A percentile compares a stretch with the other conserved stretches of the same genome.
These are phyloP conservation scores for Vitis vinifera DNA, from an alignment of 164 flowering plant species.

Conservation along the genomic window DNA sequence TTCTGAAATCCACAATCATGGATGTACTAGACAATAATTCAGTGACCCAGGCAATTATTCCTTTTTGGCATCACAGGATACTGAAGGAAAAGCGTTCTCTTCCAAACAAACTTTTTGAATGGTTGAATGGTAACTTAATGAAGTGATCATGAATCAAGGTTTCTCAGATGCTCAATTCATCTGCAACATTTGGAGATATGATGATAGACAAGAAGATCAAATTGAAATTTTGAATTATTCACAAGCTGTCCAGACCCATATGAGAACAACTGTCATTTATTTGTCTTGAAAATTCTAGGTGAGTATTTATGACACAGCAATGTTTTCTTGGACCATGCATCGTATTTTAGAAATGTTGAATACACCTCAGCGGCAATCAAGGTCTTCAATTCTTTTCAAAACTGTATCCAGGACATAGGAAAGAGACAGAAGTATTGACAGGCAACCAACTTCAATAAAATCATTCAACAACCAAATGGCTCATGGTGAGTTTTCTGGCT, in stretches of 20 bases:
- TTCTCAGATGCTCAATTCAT: slow-evolving; percentile 47
- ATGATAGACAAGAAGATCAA: slow-evolving; percentile 13
- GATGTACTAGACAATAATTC: too few relatives aligned
- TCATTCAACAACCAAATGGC: slow-evolving; percentile 45
- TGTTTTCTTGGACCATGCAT: background rate
- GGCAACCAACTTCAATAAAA: slow-evolving; percentile 40
- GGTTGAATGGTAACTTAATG: too few relatives aligned
- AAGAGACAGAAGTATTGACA: slow-evolving; percentile 42
- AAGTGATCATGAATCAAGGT: background rate
- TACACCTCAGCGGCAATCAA: slow-evolving; percentile 58
- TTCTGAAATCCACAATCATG: too few relatives aligned
- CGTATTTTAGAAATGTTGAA: slow-evolving; percentile 42
- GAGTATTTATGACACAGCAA: too few relatives aligned
- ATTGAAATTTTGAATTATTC: too few relatives aligned
- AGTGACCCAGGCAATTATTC: too few relatives aligned
- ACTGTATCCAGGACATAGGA: slow-evolving; percentile 31
- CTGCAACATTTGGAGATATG: slow-evolving; percentile 47
- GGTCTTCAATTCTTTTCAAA: slow-evolving; percentile 32
- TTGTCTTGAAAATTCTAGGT: too few relatives aligned
- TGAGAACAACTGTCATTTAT: too few relatives aligned
- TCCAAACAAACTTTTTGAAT: too few relatives aligned
- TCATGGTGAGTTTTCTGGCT: slow-evolving; percentile 37
- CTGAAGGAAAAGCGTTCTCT: too few relatives aligned
- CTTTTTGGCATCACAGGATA: too few relatives aligned
- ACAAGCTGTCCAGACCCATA: too few relatives aligned